These are phyloP conservation scores for Trametes cingulata DNA, from an alignment of 768 basidiomycete species.

Conservation along the genomic window DNA sequence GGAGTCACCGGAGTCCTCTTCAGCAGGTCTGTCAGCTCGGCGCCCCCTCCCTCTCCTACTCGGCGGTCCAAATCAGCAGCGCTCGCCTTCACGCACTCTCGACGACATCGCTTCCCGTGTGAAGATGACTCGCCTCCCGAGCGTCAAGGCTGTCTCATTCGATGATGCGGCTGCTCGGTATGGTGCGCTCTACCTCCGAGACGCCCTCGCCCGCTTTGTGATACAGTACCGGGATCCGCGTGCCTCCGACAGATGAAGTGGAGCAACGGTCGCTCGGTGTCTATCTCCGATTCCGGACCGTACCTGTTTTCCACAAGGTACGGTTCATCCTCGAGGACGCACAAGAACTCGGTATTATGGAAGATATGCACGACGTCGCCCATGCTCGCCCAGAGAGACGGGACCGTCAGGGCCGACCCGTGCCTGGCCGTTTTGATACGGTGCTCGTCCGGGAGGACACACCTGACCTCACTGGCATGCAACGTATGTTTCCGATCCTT, in stretches of 20 bases:
- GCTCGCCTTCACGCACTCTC: too few species aligned
- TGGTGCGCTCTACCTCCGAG: not conserved
- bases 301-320: constrained; percentile 37
- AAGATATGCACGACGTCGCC: constrained; percentile 30
- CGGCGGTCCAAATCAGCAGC: too few species aligned
- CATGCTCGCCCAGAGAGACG: constrained; percentile 32
- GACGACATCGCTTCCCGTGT: not conserved
- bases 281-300: constrained; percentile 24
- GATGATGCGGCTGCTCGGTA: too few species aligned
- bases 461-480: too few species aligned
- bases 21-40: too few species aligned
- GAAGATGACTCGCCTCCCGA: not conserved
- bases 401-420: constrained; percentile 14
- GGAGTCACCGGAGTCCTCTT: too few species aligned
- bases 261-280: constrained; percentile 14
- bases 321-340: constrained; percentile 31
- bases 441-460: too few species aligned
- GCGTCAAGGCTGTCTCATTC: not conserved
- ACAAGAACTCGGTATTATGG: not conserved
- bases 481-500: too few species aligned
- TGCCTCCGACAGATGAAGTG: constrained; percentile 1
- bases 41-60: too few species aligned
- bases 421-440: constrained; percentile 39
- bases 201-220: not conserved
- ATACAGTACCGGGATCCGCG: not conserved